A percentile compares a stretch with the other conserved stretches of the same genome.
These are phyloP conservation scores for Lycium barbarum DNA, from an alignment of 257 asterid genomes.

Conservation along the genomic window DNA sequence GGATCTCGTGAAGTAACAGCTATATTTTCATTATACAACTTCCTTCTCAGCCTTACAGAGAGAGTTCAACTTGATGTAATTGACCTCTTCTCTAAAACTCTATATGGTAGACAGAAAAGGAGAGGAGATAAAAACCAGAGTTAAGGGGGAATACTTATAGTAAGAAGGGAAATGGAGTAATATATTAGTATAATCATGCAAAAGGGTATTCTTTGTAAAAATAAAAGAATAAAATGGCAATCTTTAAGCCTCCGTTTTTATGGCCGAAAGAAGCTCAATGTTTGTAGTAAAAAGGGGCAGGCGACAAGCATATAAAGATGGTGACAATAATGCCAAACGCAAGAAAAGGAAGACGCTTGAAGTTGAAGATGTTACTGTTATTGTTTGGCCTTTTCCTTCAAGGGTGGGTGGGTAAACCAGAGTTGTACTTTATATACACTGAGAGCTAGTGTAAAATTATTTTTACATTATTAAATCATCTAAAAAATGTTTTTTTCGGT, in stretches of 20 bases:
- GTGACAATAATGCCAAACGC: constrained; percentile 62
- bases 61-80: not conserved
- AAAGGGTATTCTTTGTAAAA: constrained; percentile 42
- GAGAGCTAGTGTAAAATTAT: too few species aligned
- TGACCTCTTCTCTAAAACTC: not conserved
- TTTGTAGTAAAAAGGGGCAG: constrained; percentile 28
- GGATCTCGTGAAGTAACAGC: constrained; percentile 37
- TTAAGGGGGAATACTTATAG: not conserved
- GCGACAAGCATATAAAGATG: constrained; percentile 71
- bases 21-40: not conserved
- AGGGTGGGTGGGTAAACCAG: not conserved
- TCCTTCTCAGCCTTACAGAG: not conserved
- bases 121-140: not conserved
- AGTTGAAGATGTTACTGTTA: constrained; percentile 39
- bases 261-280: not conserved
- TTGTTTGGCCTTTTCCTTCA: not conserved
- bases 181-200: constrained; percentile 46
- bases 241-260: constrained; percentile 37
- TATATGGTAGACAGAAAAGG: not conserved
- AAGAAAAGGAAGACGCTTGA: constrained; percentile 56
- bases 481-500: not conserved
- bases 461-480: too few species aligned
- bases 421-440: not conserved
- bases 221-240: constrained; percentile 33
- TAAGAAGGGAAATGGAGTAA: constrained; percentile 34